These are phyloP conservation scores for Lithospermum erythrorhizon DNA, from an alignment of 257 asterid species.

Conservation along the genomic window DNA sequence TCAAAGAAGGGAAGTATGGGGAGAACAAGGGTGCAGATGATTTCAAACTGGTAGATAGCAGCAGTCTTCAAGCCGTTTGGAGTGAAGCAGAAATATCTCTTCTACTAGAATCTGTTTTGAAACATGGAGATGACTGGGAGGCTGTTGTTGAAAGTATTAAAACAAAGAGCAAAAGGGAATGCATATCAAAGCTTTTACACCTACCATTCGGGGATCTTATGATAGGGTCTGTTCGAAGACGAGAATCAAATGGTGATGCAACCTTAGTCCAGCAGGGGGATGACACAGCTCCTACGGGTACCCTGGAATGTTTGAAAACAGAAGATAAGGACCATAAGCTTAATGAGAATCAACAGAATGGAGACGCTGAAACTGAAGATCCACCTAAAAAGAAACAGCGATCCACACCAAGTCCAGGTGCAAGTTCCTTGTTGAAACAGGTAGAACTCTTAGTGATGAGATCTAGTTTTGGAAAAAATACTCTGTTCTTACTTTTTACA, in stretches of 20 bases:
- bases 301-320: constrained; percentile 23
- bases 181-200: constrained; percentile 80
- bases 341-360: constrained; percentile 33
- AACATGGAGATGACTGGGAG: constrained; percentile 97
- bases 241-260: constrained; percentile 29
- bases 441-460: constrained; percentile 14
- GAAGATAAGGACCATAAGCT: constrained; percentile 27
- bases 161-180: constrained; percentile 74
- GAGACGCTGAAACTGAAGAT: constrained; percentile 34
- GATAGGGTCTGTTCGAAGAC: constrained; percentile 42
- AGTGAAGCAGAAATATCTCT: constrained; percentile 82
- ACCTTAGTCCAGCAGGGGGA: constrained; percentile 23
- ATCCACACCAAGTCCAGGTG: constrained; percentile 33
- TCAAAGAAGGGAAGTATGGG: constrained; percentile 47
- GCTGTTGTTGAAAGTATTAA: constrained; percentile 63
- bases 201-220: constrained; percentile 86
- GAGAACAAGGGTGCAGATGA: constrained; percentile 44
- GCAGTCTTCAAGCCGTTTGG: constrained; percentile 44
- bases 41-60: constrained; percentile 44
- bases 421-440: constrained; percentile 76
- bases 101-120: constrained; percentile 73
- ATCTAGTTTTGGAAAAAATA: neutral
- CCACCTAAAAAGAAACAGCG: constrained; percentile 55
- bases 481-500: neutral
- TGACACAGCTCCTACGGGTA: constrained; percentile 20